Base-by-base conservation (phyloP, 345 rosid species). In the Eutrema japonicum region DNA sequence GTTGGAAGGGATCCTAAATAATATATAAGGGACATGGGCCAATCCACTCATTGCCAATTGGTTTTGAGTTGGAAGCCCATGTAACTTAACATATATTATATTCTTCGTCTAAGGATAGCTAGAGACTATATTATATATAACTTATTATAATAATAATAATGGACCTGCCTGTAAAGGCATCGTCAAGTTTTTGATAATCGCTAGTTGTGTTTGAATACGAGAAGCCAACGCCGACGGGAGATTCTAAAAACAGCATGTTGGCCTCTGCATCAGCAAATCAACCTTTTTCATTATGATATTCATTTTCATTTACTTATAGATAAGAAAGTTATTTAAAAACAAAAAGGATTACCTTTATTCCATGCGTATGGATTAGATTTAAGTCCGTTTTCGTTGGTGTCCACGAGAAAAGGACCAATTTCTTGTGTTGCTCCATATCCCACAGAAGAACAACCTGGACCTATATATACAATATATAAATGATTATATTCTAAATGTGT, bases 341-440 rank as follows among this genome's bases (percentile, higher is more conserved):
- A 32, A 33, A 72, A 56, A 16, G 62, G 12, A 6, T 68, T 71
- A 88, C 98, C 97, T 84, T 72, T 92, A 78, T 88, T 95, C 99
- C 99, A 95, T 63, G 99, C 81, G 76, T 80, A 82, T 41, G 89
- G 87, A 77, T 95, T 95, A 69, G 73, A 84, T 74, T 81, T 84
- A 77, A 95, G 77, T 52, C 88, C 92, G 49, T 77, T 81, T 3
- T 89, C 96, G 50, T 82, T 81, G 55, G 74, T 74, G 86, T 87
- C 93, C 16, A 92, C 85, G 77, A 93, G 85, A 71, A 96, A 95
- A 35, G 96, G 99, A 48, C 99, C 99, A 78, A 95, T 95, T 83
- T 95, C 98, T 84, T 95, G 96, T 76, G 99, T 88, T 82, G 96
- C 99, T 47, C 99, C 99, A 71, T 95, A 90, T 78, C 96, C 99